phyloP scores from a whole-genome alignment of 805 yeast genomes.

The Kluyveromyces lactis region DNA sequence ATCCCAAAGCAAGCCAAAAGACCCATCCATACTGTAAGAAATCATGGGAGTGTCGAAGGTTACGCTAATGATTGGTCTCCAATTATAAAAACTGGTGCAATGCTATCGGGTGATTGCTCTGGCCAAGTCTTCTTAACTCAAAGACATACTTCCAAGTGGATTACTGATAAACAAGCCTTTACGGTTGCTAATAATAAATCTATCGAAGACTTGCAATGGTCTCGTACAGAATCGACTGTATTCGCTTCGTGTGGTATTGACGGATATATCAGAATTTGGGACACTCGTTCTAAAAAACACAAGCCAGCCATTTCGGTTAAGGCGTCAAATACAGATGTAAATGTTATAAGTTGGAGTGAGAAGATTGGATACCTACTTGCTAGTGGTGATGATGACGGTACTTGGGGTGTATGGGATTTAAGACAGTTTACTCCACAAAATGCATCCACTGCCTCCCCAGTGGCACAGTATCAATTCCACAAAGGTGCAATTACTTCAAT shows the following conservation, averaged over 20 bases:
- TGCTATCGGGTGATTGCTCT: slow-evolving; percentile 80
- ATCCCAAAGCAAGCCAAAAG: slow-evolving; percentile 70
- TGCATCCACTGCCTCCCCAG: slow-evolving; percentile 50
- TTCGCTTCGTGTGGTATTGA: slow-evolving; percentile 94
- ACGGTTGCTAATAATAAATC: slow-evolving; percentile 53
- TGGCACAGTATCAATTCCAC: slow-evolving; percentile 93
- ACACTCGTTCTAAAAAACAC: slow-evolving; percentile 86
- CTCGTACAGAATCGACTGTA: slow-evolving; percentile 82
- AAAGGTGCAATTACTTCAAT: slow-evolving; percentile 88
- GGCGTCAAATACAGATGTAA: slow-evolving; percentile 79
- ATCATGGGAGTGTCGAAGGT: slow-evolving; percentile 94
- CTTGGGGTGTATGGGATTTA: slow-evolving; percentile 97
- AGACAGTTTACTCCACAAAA: slow-evolving; percentile 61
- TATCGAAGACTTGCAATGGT: slow-evolving; percentile 97
- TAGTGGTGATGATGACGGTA: slow-evolving; percentile 94
- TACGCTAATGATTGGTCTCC: slow-evolving; percentile 98
- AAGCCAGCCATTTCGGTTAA: slow-evolving; percentile 79
- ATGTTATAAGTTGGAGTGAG: slow-evolving; percentile 92
- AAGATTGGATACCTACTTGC: slow-evolving; percentile 83
- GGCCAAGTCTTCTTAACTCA: slow-evolving; percentile 77
- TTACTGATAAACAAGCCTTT: slow-evolving; percentile 78
- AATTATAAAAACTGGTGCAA: slow-evolving; percentile 63
- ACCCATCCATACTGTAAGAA: slow-evolving; percentile 73
- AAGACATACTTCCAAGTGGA: slow-evolving; percentile 73
- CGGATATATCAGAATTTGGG: slow-evolving; percentile 92